Evolutionary conservation across 1,139 yeast species (phyloP).

Genomic region (Sugiyamaella castrensis): DNA sequence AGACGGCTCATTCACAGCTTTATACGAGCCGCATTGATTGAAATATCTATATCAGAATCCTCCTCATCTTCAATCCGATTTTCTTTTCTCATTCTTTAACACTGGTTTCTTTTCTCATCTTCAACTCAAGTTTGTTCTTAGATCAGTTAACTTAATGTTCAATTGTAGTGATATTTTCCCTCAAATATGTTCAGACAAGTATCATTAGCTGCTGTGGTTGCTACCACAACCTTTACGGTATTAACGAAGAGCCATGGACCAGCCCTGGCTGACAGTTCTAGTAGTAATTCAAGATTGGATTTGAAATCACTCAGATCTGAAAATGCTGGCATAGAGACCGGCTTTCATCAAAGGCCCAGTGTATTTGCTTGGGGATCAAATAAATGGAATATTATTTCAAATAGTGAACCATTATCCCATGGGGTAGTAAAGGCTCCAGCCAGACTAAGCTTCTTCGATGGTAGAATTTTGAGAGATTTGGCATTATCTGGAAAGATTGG

Average conservation of each 20-base stretch:
- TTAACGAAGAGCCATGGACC: not conserved
- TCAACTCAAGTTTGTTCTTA: too few species aligned
- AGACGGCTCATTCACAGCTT: too few species aligned
- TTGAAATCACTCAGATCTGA: not conserved
- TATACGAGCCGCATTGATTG: too few species aligned
- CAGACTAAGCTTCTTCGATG: slow-evolving; percentile 63
- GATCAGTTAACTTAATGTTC: too few species aligned
- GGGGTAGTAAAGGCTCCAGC: slow-evolving; percentile 51
- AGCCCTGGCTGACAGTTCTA: slow-evolving; percentile 4
- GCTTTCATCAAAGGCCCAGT: slow-evolving; percentile 41
- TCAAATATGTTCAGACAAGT: slow-evolving; percentile 4
- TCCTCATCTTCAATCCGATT: too few species aligned
- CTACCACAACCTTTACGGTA: slow-evolving; percentile 6
- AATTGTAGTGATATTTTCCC: too few species aligned
- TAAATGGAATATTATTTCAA: slow-evolving; percentile 41
- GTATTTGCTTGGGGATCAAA: slow-evolving; percentile 54
- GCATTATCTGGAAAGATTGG: slow-evolving; percentile 52
- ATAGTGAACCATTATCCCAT: slow-evolving; percentile 22
- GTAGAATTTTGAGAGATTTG: slow-evolving; percentile 57
- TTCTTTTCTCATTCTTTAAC: too few species aligned
- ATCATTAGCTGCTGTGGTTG: slow-evolving; percentile 1
- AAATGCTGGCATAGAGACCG: not conserved
- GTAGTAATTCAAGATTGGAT: not conserved
- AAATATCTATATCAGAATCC: too few species aligned
- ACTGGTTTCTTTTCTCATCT: too few species aligned